Conservation (phyloP, 2,329 filamentous ascomycete species). For the Xylaria sp. region DNA sequence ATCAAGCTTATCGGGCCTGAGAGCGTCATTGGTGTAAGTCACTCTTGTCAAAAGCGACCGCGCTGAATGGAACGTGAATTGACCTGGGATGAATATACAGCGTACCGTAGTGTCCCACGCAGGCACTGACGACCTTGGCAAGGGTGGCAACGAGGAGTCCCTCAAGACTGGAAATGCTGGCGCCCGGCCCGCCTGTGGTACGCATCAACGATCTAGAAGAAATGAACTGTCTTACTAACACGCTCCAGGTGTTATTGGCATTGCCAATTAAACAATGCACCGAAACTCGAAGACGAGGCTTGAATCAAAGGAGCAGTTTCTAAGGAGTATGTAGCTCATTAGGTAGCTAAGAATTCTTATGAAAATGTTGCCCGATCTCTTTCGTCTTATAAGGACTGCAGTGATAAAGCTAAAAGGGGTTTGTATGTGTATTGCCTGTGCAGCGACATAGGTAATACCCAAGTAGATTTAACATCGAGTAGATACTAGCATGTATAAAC, state of each 20-base stretch:
- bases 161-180: slow-evolving; percentile 99
- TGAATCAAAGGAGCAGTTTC: slow-evolving; percentile 11
- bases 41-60: background rate
- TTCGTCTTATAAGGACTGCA: background rate
- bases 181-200: slow-evolving; percentile 91
- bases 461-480: background rate
- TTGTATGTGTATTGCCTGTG: background rate
- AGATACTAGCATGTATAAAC: background rate
- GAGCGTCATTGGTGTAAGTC: slow-evolving; percentile 88
- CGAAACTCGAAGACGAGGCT: slow-evolving; percentile 1
- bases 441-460: too few relatives aligned
- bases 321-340: slow-evolving; percentile 17
- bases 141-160: slow-evolving; percentile 91
- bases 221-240: slow-evolving; percentile 20
- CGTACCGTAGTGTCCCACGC: slow-evolving; percentile 95
- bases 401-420: background rate
- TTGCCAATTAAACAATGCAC: slow-evolving; percentile 71
- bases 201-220: slow-evolving; percentile 44
- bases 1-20: slow-evolving; percentile 97
- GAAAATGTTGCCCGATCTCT: background rate
- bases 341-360: slow-evolving; percentile 19
- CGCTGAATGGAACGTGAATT: background rate
- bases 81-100: slow-evolving; percentile 57
- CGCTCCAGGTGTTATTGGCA: slow-evolving; percentile 82
- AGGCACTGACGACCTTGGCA: slow-evolving; percentile 96